These are phyloP conservation scores for Lignosus rhinocerotis DNA, from an alignment of 1,284 basidiomycete genomes.

Conservation along the genomic window DNA sequence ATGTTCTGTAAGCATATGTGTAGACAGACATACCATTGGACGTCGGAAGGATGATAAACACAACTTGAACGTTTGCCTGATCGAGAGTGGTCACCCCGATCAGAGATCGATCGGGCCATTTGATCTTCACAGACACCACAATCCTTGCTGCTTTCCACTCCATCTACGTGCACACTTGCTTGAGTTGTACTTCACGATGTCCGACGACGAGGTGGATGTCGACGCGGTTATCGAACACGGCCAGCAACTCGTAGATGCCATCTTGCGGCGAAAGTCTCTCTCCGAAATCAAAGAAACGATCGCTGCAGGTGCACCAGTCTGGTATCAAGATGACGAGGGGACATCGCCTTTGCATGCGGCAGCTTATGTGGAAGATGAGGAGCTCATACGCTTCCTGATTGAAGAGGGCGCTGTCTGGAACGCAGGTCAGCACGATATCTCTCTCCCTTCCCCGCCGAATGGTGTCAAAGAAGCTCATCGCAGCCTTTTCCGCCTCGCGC, in stretches of 20 bases:
- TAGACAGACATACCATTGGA: no score
- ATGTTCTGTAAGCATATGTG: background rate
- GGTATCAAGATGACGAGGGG: conserved; percentile 87
- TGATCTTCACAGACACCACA: background rate
- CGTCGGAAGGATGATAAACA: background rate
- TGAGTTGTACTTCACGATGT: background rate
- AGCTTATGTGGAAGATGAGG: conserved; percentile 68
- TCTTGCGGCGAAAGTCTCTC: conserved; percentile 52
- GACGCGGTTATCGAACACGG: conserved; percentile 52
- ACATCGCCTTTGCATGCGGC: conserved; percentile 90
- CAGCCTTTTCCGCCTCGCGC: background rate
- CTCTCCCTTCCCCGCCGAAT: no score
- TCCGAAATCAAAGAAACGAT: conserved; percentile 56
- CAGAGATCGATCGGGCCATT: conserved; percentile 8
- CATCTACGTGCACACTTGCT: background rate
- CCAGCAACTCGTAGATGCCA: conserved; percentile 55
- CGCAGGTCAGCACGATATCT: conserved; percentile 54
- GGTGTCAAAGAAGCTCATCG: background rate
- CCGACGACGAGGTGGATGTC: conserved; percentile 38
- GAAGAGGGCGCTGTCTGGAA: conserved; percentile 93
- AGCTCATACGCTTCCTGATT: conserved; percentile 68
- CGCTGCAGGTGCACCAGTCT: conserved; percentile 80
- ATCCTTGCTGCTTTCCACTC: background rate
- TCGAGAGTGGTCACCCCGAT: conserved; percentile 1
- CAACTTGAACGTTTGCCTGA: conserved; percentile 7